Base-by-base conservation (phyloP, 2,329 filamentous ascomycete species). In the Colletotrichum euphorbiae region DNA sequence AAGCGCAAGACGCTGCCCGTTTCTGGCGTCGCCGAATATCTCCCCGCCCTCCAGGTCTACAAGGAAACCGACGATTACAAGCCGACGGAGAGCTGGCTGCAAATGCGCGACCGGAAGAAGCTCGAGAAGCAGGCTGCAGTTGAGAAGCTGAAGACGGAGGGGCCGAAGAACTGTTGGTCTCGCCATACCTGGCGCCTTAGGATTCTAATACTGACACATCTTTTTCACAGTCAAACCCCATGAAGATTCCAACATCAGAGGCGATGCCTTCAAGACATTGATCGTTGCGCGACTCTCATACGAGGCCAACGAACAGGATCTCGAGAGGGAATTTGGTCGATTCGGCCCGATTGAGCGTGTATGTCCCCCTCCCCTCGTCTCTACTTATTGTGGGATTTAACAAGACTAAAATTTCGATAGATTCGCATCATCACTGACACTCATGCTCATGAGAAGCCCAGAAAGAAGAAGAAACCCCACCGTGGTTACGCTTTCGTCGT, bases 401-500 rank as follows among this genome's bases (percentile, higher is more conserved):
- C 36, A 17, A 19, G 12, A 62, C 71, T 72, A n/a, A 66, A 40
- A 2, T 57, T 13, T 66, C 13, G 38, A 38, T 72, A 96, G 93
- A 97, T 97, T 75, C 93, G 95, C 70, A 93, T 97, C 74, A 89
- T 98, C 73, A 89, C 89, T 75, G 91, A 97, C 77, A 90, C 89
- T 4, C 89, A 93, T 73, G 86, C 89, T 69, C 81, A 86, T 73
- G 87, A 87, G 76, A 91, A 86, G 79, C 88, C 86, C 64, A 92
- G 91, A 75, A 93, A 94, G 81, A 90, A 93, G 77, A 91, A 91
- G 77, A 94, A 94, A 82, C 83, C 90, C 57, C 93, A 97, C 76
- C 87, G 91, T 75, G 96, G 96, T 70, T 99, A 99, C 80, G 96
- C 93, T 70, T 99, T 99, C 77, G 91, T 99, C 73, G 93, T 98